Evolutionary conservation across 331 rosid species (phyloP), one percentile per base, ranked within the genome.

Genomic region (Arachis monticola): DNA sequence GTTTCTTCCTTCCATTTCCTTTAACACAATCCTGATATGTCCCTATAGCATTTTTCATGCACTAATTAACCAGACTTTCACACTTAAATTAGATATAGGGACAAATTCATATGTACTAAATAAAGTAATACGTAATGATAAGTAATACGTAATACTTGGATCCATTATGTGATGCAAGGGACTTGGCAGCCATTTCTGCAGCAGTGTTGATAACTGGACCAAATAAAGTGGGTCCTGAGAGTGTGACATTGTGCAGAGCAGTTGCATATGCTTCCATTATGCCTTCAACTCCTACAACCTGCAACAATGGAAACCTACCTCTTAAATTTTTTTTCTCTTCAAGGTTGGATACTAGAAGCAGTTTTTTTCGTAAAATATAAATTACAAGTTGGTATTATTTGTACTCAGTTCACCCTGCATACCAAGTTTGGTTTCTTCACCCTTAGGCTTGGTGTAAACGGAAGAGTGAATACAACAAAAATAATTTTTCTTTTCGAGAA

Each of bases 241-340:
- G 86, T 78, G 80, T 5, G 10, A 91, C 91, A 40, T 56, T 88
- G 73, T 22, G 84, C 46, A 93, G 67, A 66, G 96, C 88, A 60
- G 57, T 83, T 31, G 83, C 68, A 77, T 93, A 93, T 66, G 96
- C 94, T 60, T 75, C 58, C 97, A 91, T 91, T 77, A 93, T 89
- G 73, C 96, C 98, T 78, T 87, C 86, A 64, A 93, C 88, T 77
- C 96, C 98, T 66, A 69, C 90, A 50, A 91, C 96, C 98, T 93
- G 31, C 32, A 73, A 38, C 17, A 9, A 63, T 5, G 41, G 7
- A 58, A 61, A 74, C 40, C 27, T 22, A 38, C 2, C 42, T 47
- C 41, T 58, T 50, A 5, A 40, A n/a, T 32, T 65, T 17, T 10
- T 66, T 55, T 30, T 10, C 50, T 6, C 14, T 3, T 12, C 6